Evolutionary conservation across 768 basidiomycete species (phyloP).

Genomic region (Tulasnella sp.): DNA sequence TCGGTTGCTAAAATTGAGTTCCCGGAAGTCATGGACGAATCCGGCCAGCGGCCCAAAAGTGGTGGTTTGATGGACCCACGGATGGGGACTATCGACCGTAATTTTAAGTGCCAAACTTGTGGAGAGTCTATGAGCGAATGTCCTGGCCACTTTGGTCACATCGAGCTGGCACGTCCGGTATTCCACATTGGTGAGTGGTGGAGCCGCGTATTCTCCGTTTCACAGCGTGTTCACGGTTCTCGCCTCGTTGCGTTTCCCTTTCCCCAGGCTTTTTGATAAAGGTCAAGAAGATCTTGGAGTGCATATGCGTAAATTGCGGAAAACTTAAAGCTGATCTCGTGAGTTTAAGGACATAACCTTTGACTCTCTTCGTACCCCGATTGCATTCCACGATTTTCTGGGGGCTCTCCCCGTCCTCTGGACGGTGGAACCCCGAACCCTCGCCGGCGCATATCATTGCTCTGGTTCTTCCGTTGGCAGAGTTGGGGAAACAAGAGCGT

Average conservation of each 20-base stretch:
- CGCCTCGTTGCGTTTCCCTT: neutral
- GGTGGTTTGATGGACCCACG: slow-evolving; percentile 96
- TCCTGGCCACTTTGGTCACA: slow-evolving; percentile 98
- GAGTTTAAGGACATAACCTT: slow-evolving; percentile 62
- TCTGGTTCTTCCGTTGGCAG: slow-evolving; percentile 55
- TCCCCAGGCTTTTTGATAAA: slow-evolving; percentile 82
- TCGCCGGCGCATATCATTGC: slow-evolving; percentile 39
- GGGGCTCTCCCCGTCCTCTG: slow-evolving; percentile 85
- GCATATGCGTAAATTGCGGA: slow-evolving; percentile 97
- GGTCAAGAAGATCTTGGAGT: slow-evolving; percentile 99
- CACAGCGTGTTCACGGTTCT: neutral
- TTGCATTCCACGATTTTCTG: slow-evolving; percentile 83
- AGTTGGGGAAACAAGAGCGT: neutral
- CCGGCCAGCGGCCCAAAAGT: slow-evolving; percentile 75
- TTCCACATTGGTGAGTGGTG: slow-evolving; percentile 77
- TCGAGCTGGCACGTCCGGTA: slow-evolving; percentile 92
- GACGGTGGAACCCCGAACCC: slow-evolving; percentile 90
- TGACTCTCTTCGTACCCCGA: slow-evolving; percentile 84
- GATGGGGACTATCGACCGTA: slow-evolving; percentile 95
- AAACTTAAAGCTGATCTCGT: slow-evolving; percentile 95
- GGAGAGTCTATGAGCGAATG: slow-evolving; percentile 99
- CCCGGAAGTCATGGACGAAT: slow-evolving; percentile 97
- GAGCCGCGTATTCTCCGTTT: no score
- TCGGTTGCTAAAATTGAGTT: slow-evolving; percentile 97
- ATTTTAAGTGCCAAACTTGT: slow-evolving; percentile 99